Percentiles rank a stretch among this genome's conserved stretches.
These are phyloP conservation scores for Diplodia corticola DNA, from an alignment of 2,329 filamentous ascomycete species.

Conservation along the genomic window DNA sequence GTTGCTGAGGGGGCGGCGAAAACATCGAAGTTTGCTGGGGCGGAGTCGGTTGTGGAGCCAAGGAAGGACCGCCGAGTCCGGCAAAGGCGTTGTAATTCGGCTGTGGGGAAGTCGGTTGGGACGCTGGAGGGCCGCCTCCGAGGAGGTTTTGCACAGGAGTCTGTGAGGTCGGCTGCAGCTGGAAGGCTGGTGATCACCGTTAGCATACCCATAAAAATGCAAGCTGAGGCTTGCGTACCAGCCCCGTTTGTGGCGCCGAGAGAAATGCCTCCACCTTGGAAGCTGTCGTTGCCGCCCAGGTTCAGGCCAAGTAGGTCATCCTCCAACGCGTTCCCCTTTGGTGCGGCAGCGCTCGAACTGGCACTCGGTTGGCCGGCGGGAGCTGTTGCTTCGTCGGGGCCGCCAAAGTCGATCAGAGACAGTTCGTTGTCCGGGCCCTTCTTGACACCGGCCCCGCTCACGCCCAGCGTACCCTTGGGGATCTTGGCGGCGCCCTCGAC, in stretches of 20 bases:
- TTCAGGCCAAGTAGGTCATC: conserved; percentile 90
- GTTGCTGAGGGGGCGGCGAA: conserved; percentile 39
- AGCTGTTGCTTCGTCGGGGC: conserved; percentile 57
- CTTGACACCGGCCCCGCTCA: conserved; percentile 62
- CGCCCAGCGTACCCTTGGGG: conserved; percentile 74
- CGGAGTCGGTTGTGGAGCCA: conserved; percentile 45
- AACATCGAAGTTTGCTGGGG: conserved; percentile 45
- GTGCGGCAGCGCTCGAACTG: conserved; percentile 44
- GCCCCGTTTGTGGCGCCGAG: conserved; percentile 61
- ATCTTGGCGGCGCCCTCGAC: conserved; percentile 79
- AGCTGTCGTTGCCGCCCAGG: conserved; percentile 63
- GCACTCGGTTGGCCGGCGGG: conserved; percentile 34
- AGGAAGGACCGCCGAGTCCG: conserved; percentile 47
- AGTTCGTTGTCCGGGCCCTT: conserved; percentile 74
- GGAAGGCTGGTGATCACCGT: conserved; percentile 1
- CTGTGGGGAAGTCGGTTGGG: conserved; percentile 49
- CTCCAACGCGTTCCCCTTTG: conserved; percentile 69
- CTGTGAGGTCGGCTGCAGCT: conserved; percentile 46
- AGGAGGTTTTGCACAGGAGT: conserved; percentile 59
- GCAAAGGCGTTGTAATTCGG: conserved; percentile 60
- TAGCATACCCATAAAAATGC: neutral
- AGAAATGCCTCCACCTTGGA: conserved; percentile 77
- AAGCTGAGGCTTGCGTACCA: conserved; percentile 22
- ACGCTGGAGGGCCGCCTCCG: conserved; percentile 45
- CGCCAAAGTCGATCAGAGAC: conserved; percentile 91